Evolutionary conservation across 192 early-diverging fungal species (phyloP), one percentile per base, ranked within the genome.

Genomic region (Endogone sp.): DNA sequence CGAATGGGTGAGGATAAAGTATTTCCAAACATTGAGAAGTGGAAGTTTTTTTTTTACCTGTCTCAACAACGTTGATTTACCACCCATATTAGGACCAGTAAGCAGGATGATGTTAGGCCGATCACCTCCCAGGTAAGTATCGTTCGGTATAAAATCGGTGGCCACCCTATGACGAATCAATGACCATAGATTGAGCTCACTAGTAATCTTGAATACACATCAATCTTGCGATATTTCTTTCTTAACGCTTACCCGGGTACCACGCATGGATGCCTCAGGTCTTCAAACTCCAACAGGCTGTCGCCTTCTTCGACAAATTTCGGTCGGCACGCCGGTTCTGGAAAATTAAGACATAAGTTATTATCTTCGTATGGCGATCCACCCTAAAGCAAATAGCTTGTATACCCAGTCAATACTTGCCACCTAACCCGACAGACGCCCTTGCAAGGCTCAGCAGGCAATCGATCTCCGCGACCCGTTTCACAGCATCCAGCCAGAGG

Each of bases 51-150:
- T 27, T 23, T 32, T 60, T 75, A 89, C 87, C 84, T 98, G 96
- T 29, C 98, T 88, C 63, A 98, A 84, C 21, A 99, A 82, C 0
- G 98, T 99, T 1, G 92, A 94, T 85, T 99, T 99, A 64, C 98
- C 98, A 73, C 96, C 98, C 94, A 98, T 98, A 76, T 99, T 99
- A n/a, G 98, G 96, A 24, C 98, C 98, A 0, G 98, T 98, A 60
- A 99, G 77, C 10, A 99, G 81, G 11, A 98, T 90, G 78, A 98
- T 88, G 65, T 82, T 90, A 32, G 86, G 69, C 8, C 74, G 79
- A 3, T 74, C 67, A 2, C 86, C 85, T 4, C 95, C 95, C 2
- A 99, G 83, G 49, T 79, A 70, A 3, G 91, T 90, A 81, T 99
- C 95, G 81, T 99, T 99, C 44, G 98, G 95, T 54, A 99, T 95